phyloP scores from a whole-genome alignment of 805 yeast species.

The Metschnikowia bowlesiae region DNA sequence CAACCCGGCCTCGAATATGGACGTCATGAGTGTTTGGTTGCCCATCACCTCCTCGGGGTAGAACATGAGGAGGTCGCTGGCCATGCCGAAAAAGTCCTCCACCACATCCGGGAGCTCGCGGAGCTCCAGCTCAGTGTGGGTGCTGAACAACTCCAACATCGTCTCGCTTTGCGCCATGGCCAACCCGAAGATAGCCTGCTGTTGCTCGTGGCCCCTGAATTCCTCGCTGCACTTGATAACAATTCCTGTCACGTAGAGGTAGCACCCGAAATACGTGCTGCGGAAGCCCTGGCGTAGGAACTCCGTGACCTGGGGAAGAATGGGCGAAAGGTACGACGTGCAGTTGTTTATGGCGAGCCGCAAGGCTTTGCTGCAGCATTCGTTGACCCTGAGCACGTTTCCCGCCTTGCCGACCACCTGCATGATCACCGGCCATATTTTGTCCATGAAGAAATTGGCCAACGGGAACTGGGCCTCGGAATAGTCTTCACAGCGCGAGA shows the following conservation, averaged over 20 bases:
- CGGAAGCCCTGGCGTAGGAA: conserved; percentile 68
- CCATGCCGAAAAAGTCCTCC: conserved; percentile 83
- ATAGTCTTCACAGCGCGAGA: conserved; percentile 47
- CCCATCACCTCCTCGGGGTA: conserved; percentile 53
- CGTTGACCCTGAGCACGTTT: conserved; percentile 59
- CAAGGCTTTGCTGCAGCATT: conserved; percentile 65
- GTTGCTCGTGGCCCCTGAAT: conserved; percentile 56
- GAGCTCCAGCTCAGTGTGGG: conserved; percentile 23
- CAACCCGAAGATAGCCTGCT: conserved; percentile 67
- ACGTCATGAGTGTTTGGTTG: conserved; percentile 43
- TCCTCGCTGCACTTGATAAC: conserved; percentile 53
- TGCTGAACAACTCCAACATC: conserved; percentile 44
- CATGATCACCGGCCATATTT: conserved; percentile 55
- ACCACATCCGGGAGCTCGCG: conserved; percentile 59
- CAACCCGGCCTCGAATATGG: conserved; percentile 56
- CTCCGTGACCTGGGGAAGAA: conserved; percentile 61
- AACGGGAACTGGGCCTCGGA: conserved; percentile 43
- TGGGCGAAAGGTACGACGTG: conserved; percentile 50
- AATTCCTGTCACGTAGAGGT: conserved; percentile 85
- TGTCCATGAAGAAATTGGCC: conserved; percentile 48
- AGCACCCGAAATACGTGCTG: conserved; percentile 70
- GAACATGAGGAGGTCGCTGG: conserved; percentile 71
- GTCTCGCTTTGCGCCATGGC: conserved; percentile 59
- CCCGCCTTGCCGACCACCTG: conserved; percentile 53
- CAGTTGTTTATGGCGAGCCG: conserved; percentile 62